These are phyloP conservation scores for Polytolypa hystricis DNA, from an alignment of 2,329 filamentous ascomycete species.

Conservation along the genomic window DNA sequence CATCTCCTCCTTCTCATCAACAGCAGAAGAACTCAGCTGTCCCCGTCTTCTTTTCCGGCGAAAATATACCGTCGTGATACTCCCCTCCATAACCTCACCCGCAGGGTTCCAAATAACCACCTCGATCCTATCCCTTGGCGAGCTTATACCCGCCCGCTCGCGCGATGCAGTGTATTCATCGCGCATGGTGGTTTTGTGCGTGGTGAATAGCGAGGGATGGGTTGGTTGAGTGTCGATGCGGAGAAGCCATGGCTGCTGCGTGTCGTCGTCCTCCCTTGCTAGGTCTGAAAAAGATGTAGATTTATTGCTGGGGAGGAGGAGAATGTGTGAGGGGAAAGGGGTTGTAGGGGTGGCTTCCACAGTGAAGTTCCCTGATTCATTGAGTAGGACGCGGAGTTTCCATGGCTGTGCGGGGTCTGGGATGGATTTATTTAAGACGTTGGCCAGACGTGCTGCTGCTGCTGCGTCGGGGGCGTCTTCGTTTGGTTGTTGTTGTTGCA, in stretches of 20 bases:
- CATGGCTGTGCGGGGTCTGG: conserved; percentile 24
- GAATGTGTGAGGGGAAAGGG: conserved; percentile 11
- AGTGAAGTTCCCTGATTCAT: conserved; percentile 19
- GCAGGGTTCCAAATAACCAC: conserved; percentile 61
- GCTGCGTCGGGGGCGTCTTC: no score
- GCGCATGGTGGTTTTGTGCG: conserved; percentile 74
- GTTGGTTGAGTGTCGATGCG: conserved; percentile 44
- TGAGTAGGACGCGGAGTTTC: conserved; percentile 27
- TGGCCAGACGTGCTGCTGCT: conserved; percentile 20
- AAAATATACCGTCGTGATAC: conserved; percentile 72
- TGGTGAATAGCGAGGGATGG: conserved; percentile 54
- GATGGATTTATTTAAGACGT: conserved; percentile 21
- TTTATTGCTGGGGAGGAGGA: conserved; percentile 5
- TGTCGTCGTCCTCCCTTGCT: conserved; percentile 8
- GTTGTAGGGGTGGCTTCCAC: conserved; percentile 23
- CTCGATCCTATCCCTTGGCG: conserved; percentile 43
- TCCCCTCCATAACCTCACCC: conserved; percentile 71
- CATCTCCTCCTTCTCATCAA: background rate
- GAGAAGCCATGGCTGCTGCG: conserved; percentile 32
- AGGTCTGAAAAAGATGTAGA: conserved; percentile 19
- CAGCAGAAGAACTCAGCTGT: background rate
- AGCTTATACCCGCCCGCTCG: conserved; percentile 45
- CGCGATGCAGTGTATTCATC: conserved; percentile 62
- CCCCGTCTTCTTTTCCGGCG: conserved; percentile 45
- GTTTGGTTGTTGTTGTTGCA: conserved; percentile 13